Evolutionary conservation across 805 yeast genomes (phyloP).

Genomic region (Lachancea kluyveri): DNA sequence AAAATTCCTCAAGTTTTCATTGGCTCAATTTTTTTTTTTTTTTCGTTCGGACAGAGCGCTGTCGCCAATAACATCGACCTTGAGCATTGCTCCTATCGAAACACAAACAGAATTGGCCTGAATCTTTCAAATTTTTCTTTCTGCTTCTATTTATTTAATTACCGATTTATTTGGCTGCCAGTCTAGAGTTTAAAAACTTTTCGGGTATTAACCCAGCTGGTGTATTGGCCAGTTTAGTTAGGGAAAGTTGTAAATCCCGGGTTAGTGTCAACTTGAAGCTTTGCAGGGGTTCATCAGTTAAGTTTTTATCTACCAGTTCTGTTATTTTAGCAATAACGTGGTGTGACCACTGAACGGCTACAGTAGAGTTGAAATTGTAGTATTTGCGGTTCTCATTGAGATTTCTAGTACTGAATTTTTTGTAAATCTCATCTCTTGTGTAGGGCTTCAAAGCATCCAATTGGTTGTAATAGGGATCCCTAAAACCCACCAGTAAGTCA

Average conservation of each 20-base stretch:
- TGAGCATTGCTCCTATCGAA: no score
- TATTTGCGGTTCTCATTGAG: slow-evolving; percentile 11
- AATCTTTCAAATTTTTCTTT: no score
- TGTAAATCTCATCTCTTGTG: slow-evolving; percentile 16
- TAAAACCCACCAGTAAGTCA: slow-evolving; percentile 26
- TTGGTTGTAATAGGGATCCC: slow-evolving; percentile 22
- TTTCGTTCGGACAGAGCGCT: no score
- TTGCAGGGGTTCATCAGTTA: background rate
- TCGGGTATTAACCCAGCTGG: no score
- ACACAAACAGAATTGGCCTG: no score
- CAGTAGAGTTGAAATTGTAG: slow-evolving; percentile 20
- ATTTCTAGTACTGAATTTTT: slow-evolving; percentile 14
- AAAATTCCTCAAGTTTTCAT: background rate
- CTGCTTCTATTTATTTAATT: no score
- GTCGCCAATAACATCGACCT: no score
- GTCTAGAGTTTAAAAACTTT: no score
- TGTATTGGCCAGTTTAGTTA: slow-evolving; percentile 1
- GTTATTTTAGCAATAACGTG: slow-evolving; percentile 8
- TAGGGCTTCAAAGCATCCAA: slow-evolving; percentile 20
- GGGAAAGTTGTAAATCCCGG: background rate
- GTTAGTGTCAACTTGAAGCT: slow-evolving; percentile 3
- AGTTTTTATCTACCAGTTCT: background rate
- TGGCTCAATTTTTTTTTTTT: background rate
- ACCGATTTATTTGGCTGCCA: no score
- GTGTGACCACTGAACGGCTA: slow-evolving; percentile 26